Evolutionary conservation across 1,139 yeast species (phyloP).

Genomic region (Kurtzmaniella quercitrusa): DNA sequence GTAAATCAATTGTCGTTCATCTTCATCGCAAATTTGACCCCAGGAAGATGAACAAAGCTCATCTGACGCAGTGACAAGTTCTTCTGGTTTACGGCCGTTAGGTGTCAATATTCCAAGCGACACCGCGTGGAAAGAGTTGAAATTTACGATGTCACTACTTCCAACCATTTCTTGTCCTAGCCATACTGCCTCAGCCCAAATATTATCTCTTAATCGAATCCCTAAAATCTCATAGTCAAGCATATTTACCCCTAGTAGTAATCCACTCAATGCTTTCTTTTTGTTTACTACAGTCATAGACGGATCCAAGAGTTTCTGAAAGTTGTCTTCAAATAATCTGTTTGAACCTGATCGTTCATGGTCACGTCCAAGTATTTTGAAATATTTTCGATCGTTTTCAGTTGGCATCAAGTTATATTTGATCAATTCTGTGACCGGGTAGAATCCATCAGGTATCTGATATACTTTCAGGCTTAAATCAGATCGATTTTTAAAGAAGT

Average conservation of each 20-base stretch:
- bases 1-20: conserved; percentile 23
- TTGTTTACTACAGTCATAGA: conserved; percentile 27
- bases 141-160: conserved; percentile 14
- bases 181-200: conserved; percentile 29
- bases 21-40: conserved; percentile 29
- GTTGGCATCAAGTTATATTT: conserved; percentile 21
- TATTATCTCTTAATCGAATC: conserved; percentile 17
- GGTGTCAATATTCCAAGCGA: conserved; percentile 35
- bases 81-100: conserved; percentile 15
- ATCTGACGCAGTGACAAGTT: conserved; percentile 17
- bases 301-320: conserved; percentile 25
- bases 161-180: conserved; percentile 33
- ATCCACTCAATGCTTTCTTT: conserved; percentile 22
- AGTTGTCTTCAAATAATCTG: conserved; percentile 21
- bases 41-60: conserved; percentile 39
- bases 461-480: conserved; percentile 13
- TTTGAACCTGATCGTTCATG: conserved; percentile 11
- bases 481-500: conserved; percentile 27
- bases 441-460: conserved; percentile 25
- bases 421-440: conserved; percentile 26
- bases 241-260: conserved; percentile 23
- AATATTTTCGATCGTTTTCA: conserved; percentile 16
- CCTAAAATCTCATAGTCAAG: conserved; percentile 22
- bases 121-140: conserved; percentile 25
- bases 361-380: conserved; percentile 14